Evolutionary conservation across 257 asterid genomes (phyloP), one percentile per base, ranked within the genome.

Genomic region (Paraleonurus japonicus): DNA sequence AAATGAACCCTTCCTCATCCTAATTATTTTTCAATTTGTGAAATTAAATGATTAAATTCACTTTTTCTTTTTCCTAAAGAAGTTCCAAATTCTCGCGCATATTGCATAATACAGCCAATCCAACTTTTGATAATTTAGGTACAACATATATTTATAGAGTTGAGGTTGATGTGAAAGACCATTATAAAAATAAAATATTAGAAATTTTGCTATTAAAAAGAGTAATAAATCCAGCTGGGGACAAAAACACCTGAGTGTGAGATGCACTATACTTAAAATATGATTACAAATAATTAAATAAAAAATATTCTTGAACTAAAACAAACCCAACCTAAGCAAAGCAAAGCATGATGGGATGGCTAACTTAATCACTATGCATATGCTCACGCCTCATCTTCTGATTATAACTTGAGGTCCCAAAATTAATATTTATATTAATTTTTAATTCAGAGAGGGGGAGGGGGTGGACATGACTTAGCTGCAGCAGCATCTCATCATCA

Each of bases 331-430:
- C 45, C 35, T 35, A 35, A 61, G 48, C 39, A 32, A n/a, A n/a
- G 32, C 64, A 64, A 75, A 67, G 28, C 60, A 54, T 64, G 48
- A 47, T 61, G 50, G 28, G 51, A 15, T 12, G 73, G 53, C 64
- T 37, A n/a, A 33, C 57, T 58, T 45, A 53, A 53, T 63, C 27
- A 30, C 63, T 50, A 33, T 22, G 16, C 53, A 45, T 26, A 64
- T 55, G 24, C 79, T 17, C 79, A 67, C 74, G 74, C 79, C 58
- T 74, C 60, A 65, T 65, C 53, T 64, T 39, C 78, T 32, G 24
- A 64, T 61, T 62, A 50, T 33, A 50, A 51, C n/a, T 54, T 65
- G 72, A 37, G 66, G 60, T 22, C 71, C 37, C n/a, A 2, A 30
- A 50, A 48, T 17, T 70, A 28, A 33, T 33, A 2, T 26, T 12